A percentile compares a stretch with the other conserved stretches of the same genome.
Conservation (phyloP, 2,329 filamentous ascomycete genomes). For the Ophiostoma perfectum region DNA sequence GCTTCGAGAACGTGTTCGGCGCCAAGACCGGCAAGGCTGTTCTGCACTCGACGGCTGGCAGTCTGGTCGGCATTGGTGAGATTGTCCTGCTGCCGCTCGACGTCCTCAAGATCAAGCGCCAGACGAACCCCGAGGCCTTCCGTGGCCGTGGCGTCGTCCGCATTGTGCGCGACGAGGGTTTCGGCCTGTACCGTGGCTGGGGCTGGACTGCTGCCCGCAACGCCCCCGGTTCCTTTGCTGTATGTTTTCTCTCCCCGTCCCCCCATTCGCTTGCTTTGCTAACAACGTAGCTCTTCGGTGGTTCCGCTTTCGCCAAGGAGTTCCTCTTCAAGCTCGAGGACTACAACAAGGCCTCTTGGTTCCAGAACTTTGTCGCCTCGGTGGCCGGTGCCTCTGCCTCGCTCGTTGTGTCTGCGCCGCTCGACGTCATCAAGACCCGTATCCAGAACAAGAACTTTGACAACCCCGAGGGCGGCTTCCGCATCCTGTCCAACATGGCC, state of each 20-base stretch:
- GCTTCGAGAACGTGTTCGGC: constrained; percentile 86
- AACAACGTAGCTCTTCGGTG: constrained; percentile 66
- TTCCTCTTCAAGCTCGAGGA: constrained; percentile 84
- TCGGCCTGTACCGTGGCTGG: constrained; percentile 92
- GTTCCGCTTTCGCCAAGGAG: constrained; percentile 95
- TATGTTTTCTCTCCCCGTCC: constrained; percentile 26
- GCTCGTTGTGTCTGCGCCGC: constrained; percentile 89
- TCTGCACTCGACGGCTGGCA: constrained; percentile 94
- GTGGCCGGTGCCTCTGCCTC: constrained; percentile 92
- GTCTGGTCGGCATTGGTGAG: constrained; percentile 93
- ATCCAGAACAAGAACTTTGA: constrained; percentile 99
- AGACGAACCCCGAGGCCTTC: constrained; percentile 98
- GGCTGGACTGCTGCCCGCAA: constrained; percentile 97
- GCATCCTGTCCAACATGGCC: constrained; percentile 87
- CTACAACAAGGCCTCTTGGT: constrained; percentile 93
- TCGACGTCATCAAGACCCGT: constrained; percentile 96
- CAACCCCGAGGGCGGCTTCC: constrained; percentile 89
- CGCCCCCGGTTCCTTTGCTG: constrained; percentile 88
- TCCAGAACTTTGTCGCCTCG: constrained; percentile 95
- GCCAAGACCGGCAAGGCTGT: constrained; percentile 97
- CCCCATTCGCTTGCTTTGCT: neutral
- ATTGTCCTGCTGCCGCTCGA: constrained; percentile 92
- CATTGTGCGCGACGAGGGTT: constrained; percentile 90
- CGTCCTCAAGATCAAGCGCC: constrained; percentile 98
- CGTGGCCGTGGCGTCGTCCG: constrained; percentile 82